Evolutionary conservation across 2,329 filamentous ascomycete species (phyloP).

Genomic region (Aspergillus neoniger): DNA sequence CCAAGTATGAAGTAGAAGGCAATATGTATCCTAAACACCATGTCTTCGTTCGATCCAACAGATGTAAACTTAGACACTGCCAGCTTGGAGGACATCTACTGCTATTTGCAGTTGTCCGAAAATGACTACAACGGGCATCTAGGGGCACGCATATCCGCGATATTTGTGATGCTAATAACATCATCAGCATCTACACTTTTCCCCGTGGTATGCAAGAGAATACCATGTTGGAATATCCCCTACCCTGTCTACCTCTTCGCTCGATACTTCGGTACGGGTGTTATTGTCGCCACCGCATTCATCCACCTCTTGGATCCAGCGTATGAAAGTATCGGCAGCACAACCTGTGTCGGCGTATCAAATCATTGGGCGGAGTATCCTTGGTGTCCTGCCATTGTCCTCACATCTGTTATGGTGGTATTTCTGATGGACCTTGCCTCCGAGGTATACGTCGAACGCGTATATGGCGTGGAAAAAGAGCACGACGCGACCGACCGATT

Average conservation of each 20-base stretch:
- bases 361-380: slow-evolving; percentile 54
- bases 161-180: slow-evolving; percentile 49
- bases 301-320: slow-evolving; percentile 52
- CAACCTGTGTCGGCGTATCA: slow-evolving; percentile 57
- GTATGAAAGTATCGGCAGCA: slow-evolving; percentile 47
- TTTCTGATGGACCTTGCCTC: slow-evolving; percentile 55
- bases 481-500: slow-evolving; percentile 9
- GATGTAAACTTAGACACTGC: slow-evolving; percentile 49
- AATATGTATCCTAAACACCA: slow-evolving; percentile 3
- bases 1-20: not conserved
- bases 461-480: slow-evolving; percentile 43
- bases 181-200: slow-evolving; percentile 48
- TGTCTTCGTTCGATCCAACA: slow-evolving; percentile 39
- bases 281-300: slow-evolving; percentile 52
- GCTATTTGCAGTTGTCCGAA: slow-evolving; percentile 48
- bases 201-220: slow-evolving; percentile 49
- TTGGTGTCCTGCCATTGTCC: slow-evolving; percentile 56
- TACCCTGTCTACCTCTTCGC: slow-evolving; percentile 51
- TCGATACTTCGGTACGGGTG: slow-evolving; percentile 51
- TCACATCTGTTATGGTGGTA: slow-evolving; percentile 51
- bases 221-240: slow-evolving; percentile 41
- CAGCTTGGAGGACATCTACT: slow-evolving; percentile 50
- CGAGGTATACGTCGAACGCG: slow-evolving; percentile 53
- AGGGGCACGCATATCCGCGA: slow-evolving; percentile 45
- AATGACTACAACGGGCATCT: slow-evolving; percentile 59